Conservation (phyloP, 306 rosid species). For the Fragaria ananassa region DNA sequence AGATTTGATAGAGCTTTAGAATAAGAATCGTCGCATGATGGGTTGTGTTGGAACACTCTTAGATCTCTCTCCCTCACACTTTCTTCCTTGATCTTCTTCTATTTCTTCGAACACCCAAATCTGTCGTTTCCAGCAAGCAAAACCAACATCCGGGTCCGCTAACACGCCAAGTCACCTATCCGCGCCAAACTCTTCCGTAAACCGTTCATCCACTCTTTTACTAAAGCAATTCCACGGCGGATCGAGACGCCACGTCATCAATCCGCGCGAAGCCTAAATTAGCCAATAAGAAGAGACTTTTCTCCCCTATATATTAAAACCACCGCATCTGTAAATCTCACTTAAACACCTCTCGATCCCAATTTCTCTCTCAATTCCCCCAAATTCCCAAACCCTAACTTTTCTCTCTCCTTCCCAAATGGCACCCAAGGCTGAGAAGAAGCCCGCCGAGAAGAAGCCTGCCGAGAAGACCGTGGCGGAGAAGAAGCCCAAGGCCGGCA, state of each 20-base stretch:
- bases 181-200: not conserved
- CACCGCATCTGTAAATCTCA: not conserved
- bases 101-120: too few relatives aligned
- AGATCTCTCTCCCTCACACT: too few relatives aligned
- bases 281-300: conserved; percentile 23
- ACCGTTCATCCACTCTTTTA: not conserved
- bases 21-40: too few relatives aligned
- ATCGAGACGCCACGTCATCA: not conserved
- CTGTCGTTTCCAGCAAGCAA: too few relatives aligned
- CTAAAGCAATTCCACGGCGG: not conserved
- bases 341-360: not conserved
- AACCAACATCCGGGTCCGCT: not conserved
- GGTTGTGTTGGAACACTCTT: too few relatives aligned
- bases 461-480: conserved; percentile 57
- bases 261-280: conserved; percentile 19
- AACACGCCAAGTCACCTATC: not conserved
- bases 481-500: conserved; percentile 77
- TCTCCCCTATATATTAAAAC: conserved; percentile 7
- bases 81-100: too few relatives aligned
- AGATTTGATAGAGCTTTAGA: too few relatives aligned
- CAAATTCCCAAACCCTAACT: rapidly evolving
- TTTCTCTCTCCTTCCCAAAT: not conserved
- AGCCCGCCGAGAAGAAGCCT: conserved; percentile 59
- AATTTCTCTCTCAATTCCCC: not conserved
- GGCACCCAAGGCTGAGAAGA: conserved; percentile 30